These are phyloP conservation scores for Fraxinus velutina DNA, from an alignment of 305 asterid genomes.

Conservation along the genomic window DNA sequence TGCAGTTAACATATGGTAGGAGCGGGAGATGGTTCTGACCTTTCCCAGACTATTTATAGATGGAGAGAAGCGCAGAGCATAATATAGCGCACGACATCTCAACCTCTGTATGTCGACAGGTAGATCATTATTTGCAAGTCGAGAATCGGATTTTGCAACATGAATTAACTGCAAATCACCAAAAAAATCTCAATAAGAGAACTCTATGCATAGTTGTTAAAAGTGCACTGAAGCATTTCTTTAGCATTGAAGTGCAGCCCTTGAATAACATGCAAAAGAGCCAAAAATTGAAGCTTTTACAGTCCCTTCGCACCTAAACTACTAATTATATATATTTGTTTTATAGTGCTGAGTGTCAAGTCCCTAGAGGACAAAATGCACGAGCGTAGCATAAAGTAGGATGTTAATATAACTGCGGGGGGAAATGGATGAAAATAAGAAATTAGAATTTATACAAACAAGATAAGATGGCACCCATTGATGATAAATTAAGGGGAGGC, in stretches of 20 bases:
- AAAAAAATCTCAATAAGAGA: conserved; percentile 12
- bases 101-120: conserved; percentile 92
- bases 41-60: conserved; percentile 74
- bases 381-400: not conserved
- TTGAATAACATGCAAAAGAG: not conserved
- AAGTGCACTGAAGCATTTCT: not conserved
- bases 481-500: not conserved
- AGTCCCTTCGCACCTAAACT: not conserved
- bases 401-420: not conserved
- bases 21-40: conserved; percentile 44
- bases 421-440: not conserved
- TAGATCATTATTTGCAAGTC: conserved; percentile 92
- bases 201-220: not conserved
- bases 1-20: conserved; percentile 12
- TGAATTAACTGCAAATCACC: conserved; percentile 61
- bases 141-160: conserved; percentile 87
- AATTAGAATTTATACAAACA: not conserved
- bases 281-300: not conserved
- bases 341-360: not conserved
- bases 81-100: conserved; percentile 90
- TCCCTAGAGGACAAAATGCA: not conserved
- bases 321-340: not conserved
- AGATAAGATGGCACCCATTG: not conserved
- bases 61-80: conserved; percentile 78
- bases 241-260: not conserved